phyloP scores from a whole-genome alignment of 1,139 yeast genomes.

The Arxiozyma heterogenica region DNA sequence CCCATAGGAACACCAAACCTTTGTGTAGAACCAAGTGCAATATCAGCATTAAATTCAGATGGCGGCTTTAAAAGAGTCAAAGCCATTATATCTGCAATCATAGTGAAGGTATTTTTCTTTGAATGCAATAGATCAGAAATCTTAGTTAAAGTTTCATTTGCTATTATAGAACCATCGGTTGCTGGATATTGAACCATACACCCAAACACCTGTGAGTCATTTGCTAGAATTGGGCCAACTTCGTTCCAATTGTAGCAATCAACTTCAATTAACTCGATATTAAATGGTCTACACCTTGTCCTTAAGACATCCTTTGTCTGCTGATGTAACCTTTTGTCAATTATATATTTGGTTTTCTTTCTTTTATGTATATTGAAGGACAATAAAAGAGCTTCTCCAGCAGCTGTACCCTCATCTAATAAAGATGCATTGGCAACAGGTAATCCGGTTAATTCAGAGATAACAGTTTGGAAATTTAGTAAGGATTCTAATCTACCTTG shows the following conservation, averaged over 20 bases:
- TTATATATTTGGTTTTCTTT: slow-evolving; percentile 59
- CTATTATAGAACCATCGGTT: slow-evolving; percentile 65
- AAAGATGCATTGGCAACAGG: slow-evolving; percentile 89
- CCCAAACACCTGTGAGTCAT: slow-evolving; percentile 50
- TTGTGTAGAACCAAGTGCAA: slow-evolving; percentile 87
- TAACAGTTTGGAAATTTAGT: slow-evolving; percentile 82
- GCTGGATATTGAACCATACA: slow-evolving; percentile 85
- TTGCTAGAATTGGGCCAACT: slow-evolving; percentile 7
- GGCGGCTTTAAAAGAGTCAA: slow-evolving; percentile 82
- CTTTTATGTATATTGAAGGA: slow-evolving; percentile 60
- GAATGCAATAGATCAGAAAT: slow-evolving; percentile 61
- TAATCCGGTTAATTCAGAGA: slow-evolving; percentile 83
- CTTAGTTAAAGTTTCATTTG: slow-evolving; percentile 39
- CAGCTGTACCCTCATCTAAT: slow-evolving; percentile 95
- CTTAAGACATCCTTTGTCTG: slow-evolving; percentile 75
- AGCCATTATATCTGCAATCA: slow-evolving; percentile 86
- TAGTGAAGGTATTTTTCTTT: slow-evolving; percentile 66
- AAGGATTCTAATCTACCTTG: slow-evolving; percentile 91
- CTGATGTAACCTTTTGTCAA: slow-evolving; percentile 70
- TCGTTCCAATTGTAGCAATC: slow-evolving; percentile 38
- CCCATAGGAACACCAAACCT: slow-evolving; percentile 97
- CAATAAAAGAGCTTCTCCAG: slow-evolving; percentile 93
- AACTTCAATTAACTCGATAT: slow-evolving; percentile 52
- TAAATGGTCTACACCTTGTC: slow-evolving; percentile 71
- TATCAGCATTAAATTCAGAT: slow-evolving; percentile 78